Conservation (phyloP, 2,329 filamentous ascomycete genomes). For the Davidsoniella eucalypti region DNA sequence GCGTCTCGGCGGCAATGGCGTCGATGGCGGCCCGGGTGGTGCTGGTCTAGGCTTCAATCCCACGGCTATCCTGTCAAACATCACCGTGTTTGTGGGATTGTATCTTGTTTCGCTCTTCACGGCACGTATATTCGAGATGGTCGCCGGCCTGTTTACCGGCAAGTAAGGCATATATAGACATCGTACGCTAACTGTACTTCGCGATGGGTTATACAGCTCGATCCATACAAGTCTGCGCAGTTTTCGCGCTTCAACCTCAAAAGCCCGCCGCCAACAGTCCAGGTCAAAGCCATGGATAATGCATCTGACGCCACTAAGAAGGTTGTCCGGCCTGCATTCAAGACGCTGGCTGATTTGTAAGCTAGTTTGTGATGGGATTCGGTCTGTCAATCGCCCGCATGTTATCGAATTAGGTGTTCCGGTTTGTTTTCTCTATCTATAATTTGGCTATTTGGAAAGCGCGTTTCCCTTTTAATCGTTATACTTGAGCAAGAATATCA, state of each 20-base stretch:
- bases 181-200: neutral
- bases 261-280: conserved; percentile 19
- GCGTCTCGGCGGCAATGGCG: conserved; percentile 33
- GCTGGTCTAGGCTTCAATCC: conserved; percentile 23
- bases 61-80: conserved; percentile 24
- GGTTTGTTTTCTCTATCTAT: no score
- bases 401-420: no score
- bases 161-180: neutral
- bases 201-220: conserved; percentile 27
- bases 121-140: conserved; percentile 23
- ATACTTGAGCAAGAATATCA: no score
- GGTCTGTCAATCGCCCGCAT: no score
- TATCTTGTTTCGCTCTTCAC: conserved; percentile 47
- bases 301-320: conserved; percentile 16
- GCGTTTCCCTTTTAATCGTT: no score
- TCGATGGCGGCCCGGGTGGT: conserved; percentile 14
- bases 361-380: conserved; percentile 13
- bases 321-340: conserved; percentile 25
- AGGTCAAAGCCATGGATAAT: conserved; percentile 14
- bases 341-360: conserved; percentile 38
- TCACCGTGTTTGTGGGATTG: conserved; percentile 39
- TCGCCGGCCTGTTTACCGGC: neutral
- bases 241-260: conserved; percentile 41
- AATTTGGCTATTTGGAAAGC: no score
- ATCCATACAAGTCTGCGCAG: conserved; percentile 45